Conservation (phyloP, 2,329 filamentous ascomycete species). For the Dactylonectria estremocensis region DNA sequence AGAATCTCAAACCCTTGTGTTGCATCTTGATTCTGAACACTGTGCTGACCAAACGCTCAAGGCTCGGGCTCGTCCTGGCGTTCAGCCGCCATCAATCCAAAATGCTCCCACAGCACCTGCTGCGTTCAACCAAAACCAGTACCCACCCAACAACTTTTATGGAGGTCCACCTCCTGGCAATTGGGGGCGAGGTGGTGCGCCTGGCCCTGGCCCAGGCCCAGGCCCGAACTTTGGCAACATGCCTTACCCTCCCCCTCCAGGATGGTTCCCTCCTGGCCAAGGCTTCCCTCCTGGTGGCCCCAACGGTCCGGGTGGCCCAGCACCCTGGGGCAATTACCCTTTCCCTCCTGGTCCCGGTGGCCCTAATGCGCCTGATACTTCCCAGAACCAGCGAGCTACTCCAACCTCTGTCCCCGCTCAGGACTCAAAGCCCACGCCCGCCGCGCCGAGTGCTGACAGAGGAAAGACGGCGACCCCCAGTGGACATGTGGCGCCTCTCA, state of each 20-base stretch:
- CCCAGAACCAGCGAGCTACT: conserved; percentile 69
- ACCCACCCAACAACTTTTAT: conserved; percentile 64
- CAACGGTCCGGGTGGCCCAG: conserved; percentile 69
- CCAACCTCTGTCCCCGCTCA: conserved; percentile 58
- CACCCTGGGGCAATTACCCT: conserved; percentile 70
- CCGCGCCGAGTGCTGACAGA: conserved; percentile 66
- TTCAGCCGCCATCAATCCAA: conserved; percentile 49
- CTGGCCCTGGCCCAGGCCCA: conserved; percentile 70
- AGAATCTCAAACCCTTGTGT: conserved; percentile 32
- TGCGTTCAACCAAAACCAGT: conserved; percentile 61
- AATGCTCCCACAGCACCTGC: conserved; percentile 54
- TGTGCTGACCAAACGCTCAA: conserved; percentile 48
- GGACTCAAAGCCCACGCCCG: conserved; percentile 65
- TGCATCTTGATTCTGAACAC: conserved; percentile 46
- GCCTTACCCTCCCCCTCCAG: conserved; percentile 83
- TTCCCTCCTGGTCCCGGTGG: conserved; percentile 71
- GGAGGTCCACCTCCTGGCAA: conserved; percentile 66
- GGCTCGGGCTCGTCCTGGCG: conserved; percentile 59
- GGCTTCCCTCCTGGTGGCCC: conserved; percentile 76
- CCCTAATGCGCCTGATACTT: conserved; percentile 70
- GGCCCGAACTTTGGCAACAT: conserved; percentile 80
- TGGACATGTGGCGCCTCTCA: conserved; percentile 61
- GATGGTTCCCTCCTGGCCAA: conserved; percentile 85
- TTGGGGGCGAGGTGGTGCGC: conserved; percentile 68
- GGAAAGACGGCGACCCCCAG: conserved; percentile 63